Conservation (phyloP, 2,329 filamentous ascomycete genomes). For the Diplodia mutila region DNA sequence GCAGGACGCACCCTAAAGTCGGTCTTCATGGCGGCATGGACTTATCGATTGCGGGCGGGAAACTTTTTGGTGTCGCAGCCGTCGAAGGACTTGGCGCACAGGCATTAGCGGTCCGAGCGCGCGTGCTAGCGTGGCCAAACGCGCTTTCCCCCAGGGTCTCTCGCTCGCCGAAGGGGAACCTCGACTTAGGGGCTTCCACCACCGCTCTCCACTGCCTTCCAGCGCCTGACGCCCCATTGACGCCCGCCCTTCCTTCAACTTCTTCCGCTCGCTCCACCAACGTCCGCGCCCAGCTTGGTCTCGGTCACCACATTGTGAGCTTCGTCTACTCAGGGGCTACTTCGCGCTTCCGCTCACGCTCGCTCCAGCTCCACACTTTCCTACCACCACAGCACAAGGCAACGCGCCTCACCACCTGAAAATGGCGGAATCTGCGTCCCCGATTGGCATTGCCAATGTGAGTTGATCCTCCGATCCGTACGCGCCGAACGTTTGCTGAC, state of each 20-base stretch:
- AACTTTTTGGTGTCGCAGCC: slow-evolving; percentile 39
- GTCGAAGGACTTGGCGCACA: slow-evolving; percentile 6
- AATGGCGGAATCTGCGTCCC: slow-evolving; percentile 68
- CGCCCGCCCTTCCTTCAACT: slow-evolving; percentile 23
- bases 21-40: slow-evolving; percentile 77
- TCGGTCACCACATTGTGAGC: slow-evolving; percentile 17
- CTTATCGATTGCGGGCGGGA: slow-evolving; percentile 26
- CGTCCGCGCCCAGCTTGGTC: neutral
- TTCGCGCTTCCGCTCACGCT: slow-evolving; percentile 17
- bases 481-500: slow-evolving; percentile 38
- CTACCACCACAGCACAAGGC: slow-evolving; percentile 13
- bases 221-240: slow-evolving; percentile 14
- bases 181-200: slow-evolving; percentile 27
- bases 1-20: slow-evolving; percentile 80
- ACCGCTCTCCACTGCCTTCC: slow-evolving; percentile 21
- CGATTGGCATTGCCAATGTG: slow-evolving; percentile 76
- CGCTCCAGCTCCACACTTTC: slow-evolving; percentile 17
- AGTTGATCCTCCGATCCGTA: slow-evolving; percentile 40
- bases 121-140: slow-evolving; percentile 24
- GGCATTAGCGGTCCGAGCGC: slow-evolving; percentile 5
- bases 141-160: slow-evolving; percentile 24
- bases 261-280: slow-evolving; percentile 24
- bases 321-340: slow-evolving; percentile 19
- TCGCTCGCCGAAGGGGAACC: slow-evolving; percentile 25
- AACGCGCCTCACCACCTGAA: slow-evolving; percentile 31